phyloP scores from a whole-genome alignment of 352 stramenopile species.

The Aphanomyces invadans region DNA sequence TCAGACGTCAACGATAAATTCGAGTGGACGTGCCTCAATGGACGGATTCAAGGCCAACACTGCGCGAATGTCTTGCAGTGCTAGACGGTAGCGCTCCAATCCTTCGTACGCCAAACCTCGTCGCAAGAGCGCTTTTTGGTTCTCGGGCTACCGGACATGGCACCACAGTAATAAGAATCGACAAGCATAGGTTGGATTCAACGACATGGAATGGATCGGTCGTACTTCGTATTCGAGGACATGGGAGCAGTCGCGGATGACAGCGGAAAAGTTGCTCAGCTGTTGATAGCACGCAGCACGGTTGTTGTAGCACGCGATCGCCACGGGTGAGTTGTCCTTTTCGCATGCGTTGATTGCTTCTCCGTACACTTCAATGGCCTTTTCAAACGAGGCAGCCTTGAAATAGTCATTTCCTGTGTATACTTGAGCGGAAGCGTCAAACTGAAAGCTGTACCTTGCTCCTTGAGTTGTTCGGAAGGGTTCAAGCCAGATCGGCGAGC shows the following conservation, averaged over 20 bases:
- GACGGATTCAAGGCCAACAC: slow-evolving; percentile 82
- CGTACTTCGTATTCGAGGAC: slow-evolving; percentile 87
- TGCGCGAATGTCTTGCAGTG: slow-evolving; percentile 79
- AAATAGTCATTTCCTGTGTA: slow-evolving; percentile 83
- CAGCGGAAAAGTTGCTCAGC: slow-evolving; percentile 94
- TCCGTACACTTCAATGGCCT: slow-evolving; percentile 88
- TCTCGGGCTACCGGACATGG: slow-evolving; percentile 45
- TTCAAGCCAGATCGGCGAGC: slow-evolving; percentile 63
- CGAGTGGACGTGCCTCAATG: slow-evolving; percentile 54
- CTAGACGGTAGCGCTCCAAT: slow-evolving; percentile 89
- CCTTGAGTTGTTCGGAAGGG: slow-evolving; percentile 86
- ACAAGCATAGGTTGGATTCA: too few species aligned
- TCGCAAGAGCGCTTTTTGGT: slow-evolving; percentile 93
- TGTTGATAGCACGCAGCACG: slow-evolving; percentile 95
- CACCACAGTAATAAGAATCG: not conserved
- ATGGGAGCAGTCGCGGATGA: slow-evolving; percentile 92
- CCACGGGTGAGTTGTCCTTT: slow-evolving; percentile 63
- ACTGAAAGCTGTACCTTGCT: slow-evolving; percentile 39
- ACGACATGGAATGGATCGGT: too few species aligned
- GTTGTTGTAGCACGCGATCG: slow-evolving; percentile 93
- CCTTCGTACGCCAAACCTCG: slow-evolving; percentile 92
- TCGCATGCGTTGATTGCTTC: slow-evolving; percentile 85
- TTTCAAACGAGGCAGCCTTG: slow-evolving; percentile 86
- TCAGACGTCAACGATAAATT: not conserved
- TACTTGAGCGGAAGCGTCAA: not conserved